Conservation (phyloP, 2,329 filamentous ascomycete genomes). For the Fusarium tanahbumbuense region DNA sequence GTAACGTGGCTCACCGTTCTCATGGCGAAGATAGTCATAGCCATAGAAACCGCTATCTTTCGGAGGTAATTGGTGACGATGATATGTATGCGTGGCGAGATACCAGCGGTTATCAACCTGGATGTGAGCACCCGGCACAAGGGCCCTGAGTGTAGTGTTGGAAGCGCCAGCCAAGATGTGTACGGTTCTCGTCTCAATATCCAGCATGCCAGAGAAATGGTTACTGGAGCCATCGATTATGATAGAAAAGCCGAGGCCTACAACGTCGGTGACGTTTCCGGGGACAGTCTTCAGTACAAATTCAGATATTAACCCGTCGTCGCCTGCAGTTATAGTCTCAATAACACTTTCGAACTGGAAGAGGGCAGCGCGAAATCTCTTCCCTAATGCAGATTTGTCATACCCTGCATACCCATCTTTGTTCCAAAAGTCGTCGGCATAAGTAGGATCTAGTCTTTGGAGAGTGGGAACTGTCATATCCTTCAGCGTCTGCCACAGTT, state of each 20-base stretch:
- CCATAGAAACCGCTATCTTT: constrained; percentile 7
- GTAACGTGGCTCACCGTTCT: neutral
- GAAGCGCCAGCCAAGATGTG: neutral
- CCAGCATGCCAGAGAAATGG: neutral
- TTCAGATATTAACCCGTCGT: neutral
- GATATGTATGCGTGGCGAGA: constrained; percentile 20
- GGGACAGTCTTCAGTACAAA: neutral
- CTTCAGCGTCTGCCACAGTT: neutral
- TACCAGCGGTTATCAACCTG: constrained; percentile 19
- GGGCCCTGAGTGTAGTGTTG: neutral
- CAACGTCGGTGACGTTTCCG: neutral
- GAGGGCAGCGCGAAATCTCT: constrained; percentile 8
- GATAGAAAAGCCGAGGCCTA: neutral
- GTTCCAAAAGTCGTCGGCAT: neutral
- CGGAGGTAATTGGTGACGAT: constrained; percentile 32
- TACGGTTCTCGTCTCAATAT: neutral
- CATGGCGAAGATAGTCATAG: neutral
- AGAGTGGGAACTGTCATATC: neutral
- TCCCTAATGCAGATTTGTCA: constrained; percentile 22
- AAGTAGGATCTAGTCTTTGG: neutral
- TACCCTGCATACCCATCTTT: constrained; percentile 15
- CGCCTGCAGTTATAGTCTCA: neutral
- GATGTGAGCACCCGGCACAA: neutral
- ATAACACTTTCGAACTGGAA: neutral
- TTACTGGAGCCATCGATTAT: neutral